Evolutionary conservation across 345 rosid genomes (phyloP), one percentile per base, ranked within the genome.

Genomic region (Ceriops decandra): DNA sequence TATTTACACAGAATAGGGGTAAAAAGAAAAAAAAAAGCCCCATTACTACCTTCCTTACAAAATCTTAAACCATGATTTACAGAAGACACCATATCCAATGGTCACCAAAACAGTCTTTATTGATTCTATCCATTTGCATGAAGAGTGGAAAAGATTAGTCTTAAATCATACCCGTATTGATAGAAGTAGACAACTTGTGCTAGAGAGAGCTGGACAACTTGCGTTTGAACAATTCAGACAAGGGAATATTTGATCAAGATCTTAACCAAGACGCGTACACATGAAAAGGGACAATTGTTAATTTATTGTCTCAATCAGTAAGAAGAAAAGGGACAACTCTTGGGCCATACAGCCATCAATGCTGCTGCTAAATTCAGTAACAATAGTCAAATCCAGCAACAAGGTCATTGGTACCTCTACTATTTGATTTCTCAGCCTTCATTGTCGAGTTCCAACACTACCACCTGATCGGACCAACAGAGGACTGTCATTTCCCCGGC

Each of bases 301-400:
- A 32, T 63, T 46, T 11, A 26, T 36, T 13, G 21, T 20, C 36
- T 42, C 49, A 42, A 42, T 11, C 49, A 42, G 17, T 42, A 15
- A 42, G 49, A 42, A 42, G 49, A 13, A 42, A 42, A 3, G 19
- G 19, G 53, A 24, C 31, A 51, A 10, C 6, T 66, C 32, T 13
- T 54, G 62, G 62, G 69, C 52, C 69, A 66, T 24, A 21, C 60
- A 13, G 2, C 26, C 28, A 35, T 66, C 32, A 54, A 56, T 53
- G 21, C 16, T 54, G 62, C 61, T 31, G 7, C 22, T 6, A 35
- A 21, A 35, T 35, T 66, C 60, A 66, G 35, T 26, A 6, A 66
- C 62, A 66, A 32, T 13, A 13, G 49, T 42, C 49, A 6, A 53
- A 21, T 15, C 51, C 60, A 35, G 21, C 61, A 54, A 54, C 51